Conservation (phyloP, 306 rosid genomes). For the Rosa rugosa region DNA sequence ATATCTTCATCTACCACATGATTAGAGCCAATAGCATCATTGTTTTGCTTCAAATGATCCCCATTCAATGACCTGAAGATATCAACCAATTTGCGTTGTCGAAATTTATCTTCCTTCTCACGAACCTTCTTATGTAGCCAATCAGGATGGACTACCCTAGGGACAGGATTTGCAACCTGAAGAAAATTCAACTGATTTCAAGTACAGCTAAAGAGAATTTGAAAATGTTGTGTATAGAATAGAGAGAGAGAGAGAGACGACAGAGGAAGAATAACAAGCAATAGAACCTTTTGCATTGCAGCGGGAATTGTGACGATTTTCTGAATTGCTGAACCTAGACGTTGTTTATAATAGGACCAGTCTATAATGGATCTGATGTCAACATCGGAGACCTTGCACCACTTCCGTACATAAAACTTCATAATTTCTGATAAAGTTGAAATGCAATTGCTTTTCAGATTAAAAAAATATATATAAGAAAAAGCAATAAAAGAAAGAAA, state of each 20-base stretch:
- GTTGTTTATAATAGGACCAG: slow-evolving; percentile 98
- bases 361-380: slow-evolving; percentile 91
- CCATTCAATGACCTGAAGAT: slow-evolving; percentile 50
- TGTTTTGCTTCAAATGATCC: slow-evolving; percentile 37
- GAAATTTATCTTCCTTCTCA: slow-evolving; percentile 93
- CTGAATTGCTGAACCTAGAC: slow-evolving; percentile 90
- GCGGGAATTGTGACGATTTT: slow-evolving; percentile 96
- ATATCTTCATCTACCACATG: slow-evolving; percentile 38
- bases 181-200: slow-evolving; percentile 29
- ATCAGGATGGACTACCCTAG: slow-evolving; percentile 95
- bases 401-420: slow-evolving; percentile 89
- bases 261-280: slow-evolving; percentile 23
- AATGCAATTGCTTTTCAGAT: slow-evolving; percentile 25
- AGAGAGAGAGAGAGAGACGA: slow-evolving; percentile 17
- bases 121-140: slow-evolving; percentile 97
- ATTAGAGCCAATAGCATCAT: slow-evolving; percentile 34
- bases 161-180: slow-evolving; percentile 93
- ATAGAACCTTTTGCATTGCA: slow-evolving; percentile 95
- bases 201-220: neutral
- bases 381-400: slow-evolving; percentile 95
- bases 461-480: slow-evolving; percentile 9
- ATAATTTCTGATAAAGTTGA: slow-evolving; percentile 65
- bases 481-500: slow-evolving; percentile 24
- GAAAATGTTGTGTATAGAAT: neutral
- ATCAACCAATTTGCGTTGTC: slow-evolving; percentile 78